Percentiles rank a stretch among this genome's conserved stretches.
These are phyloP conservation scores for Curvularia sp. DNA, from an alignment of 2,329 filamentous ascomycete species.

Conservation along the genomic window DNA sequence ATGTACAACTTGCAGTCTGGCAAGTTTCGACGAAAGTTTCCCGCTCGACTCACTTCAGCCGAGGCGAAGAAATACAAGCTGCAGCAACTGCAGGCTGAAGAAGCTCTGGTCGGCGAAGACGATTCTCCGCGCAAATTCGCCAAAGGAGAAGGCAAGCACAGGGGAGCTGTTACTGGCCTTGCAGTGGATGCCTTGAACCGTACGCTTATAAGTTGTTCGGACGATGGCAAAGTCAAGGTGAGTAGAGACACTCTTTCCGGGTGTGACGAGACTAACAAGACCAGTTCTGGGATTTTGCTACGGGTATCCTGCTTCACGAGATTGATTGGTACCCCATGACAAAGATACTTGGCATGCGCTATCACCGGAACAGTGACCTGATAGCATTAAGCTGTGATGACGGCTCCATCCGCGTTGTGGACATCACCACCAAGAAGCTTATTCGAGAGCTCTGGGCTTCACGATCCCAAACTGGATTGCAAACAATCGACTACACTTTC, in stretches of 20 bases:
- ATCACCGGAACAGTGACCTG: constrained; percentile 83
- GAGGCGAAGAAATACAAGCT: constrained; percentile 79
- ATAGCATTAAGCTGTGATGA: constrained; percentile 91
- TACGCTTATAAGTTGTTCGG: constrained; percentile 80
- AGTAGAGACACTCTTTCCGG: constrained; percentile 8
- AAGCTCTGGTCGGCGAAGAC: constrained; percentile 34
- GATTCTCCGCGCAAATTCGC: constrained; percentile 49
- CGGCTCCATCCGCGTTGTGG: constrained; percentile 83
- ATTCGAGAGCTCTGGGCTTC: constrained; percentile 84
- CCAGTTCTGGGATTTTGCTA: constrained; percentile 92
- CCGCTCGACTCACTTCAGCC: constrained; percentile 75
- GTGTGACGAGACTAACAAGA: constrained; percentile 21
- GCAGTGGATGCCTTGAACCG: constrained; percentile 90
- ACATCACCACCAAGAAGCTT: constrained; percentile 86
- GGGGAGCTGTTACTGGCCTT: constrained; percentile 81
- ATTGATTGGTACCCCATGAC: constrained; percentile 84
- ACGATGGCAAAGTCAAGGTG: constrained; percentile 88
- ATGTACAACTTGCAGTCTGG: constrained; percentile 98
- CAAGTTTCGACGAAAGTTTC: constrained; percentile 84
- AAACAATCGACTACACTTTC: constrained; percentile 64
- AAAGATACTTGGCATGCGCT: constrained; percentile 76
- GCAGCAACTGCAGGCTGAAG: constrained; percentile 66
- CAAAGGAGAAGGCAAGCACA: constrained; percentile 74
- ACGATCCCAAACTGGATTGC: constrained; percentile 59
- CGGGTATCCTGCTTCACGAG: constrained; percentile 78